phyloP scores from a whole-genome alignment of 2,329 filamentous ascomycete species.

The Ophiognomonia clavigignenti-juglandacearum region DNA sequence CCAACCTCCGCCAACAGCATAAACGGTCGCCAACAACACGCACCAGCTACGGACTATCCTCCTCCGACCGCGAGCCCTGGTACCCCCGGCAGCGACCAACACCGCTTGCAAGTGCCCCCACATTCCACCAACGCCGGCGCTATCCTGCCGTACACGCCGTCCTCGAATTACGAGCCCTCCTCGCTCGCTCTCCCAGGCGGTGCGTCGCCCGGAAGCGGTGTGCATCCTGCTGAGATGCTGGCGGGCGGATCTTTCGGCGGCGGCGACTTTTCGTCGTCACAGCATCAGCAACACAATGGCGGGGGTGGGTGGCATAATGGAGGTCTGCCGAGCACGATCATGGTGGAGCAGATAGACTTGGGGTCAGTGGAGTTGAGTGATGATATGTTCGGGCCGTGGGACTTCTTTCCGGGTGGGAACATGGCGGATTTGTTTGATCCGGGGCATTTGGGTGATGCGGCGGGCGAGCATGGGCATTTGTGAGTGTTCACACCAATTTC shows the following conservation, averaged over 20 bases:
- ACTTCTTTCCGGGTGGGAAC: slow-evolving; percentile 62
- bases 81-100: slow-evolving; percentile 25
- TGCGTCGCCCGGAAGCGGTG: slow-evolving; percentile 30
- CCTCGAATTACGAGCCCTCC: slow-evolving; percentile 41
- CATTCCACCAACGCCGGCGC: slow-evolving; percentile 19
- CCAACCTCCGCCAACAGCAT: slow-evolving; percentile 12
- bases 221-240: slow-evolving; percentile 4
- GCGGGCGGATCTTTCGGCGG: slow-evolving; percentile 19
- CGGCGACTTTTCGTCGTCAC: slow-evolving; percentile 25
- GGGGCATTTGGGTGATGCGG: not conserved
- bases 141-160: slow-evolving; percentile 30
- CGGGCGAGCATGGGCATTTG: not conserved
- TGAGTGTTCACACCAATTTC: not conserved
- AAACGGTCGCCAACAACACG: no score
- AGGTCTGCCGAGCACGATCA: slow-evolving; percentile 46
- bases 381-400: slow-evolving; percentile 68
- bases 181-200: slow-evolving; percentile 29
- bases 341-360: slow-evolving; percentile 76
- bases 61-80: slow-evolving; percentile 22
- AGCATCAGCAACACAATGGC: no score
- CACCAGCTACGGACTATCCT: slow-evolving; percentile 22
- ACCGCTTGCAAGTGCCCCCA: slow-evolving; percentile 23
- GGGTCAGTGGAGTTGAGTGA: slow-evolving; percentile 54
- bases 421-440: slow-evolving; percentile 52
- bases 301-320: slow-evolving; percentile 19